Evolutionary conservation across 805 yeast species (phyloP), one percentile per base, ranked within the genome.

Genomic region (Priceomyces castillae): DNA sequence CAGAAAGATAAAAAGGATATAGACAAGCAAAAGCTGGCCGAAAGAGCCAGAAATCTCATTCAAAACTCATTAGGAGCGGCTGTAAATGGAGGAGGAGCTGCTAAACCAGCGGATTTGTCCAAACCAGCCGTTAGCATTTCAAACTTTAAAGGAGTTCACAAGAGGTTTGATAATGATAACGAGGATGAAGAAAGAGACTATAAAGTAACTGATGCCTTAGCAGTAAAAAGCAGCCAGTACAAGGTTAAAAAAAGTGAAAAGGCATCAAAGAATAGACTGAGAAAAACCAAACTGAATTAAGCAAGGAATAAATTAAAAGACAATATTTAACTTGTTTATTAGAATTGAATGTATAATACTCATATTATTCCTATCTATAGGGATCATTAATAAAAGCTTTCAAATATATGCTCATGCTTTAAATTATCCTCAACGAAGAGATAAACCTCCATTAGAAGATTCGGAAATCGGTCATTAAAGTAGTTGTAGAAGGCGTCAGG

Each of bases 401-500:
- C 52, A 46, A 87, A 75, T 18, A 77, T 73, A 44, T 79, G 86
- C 53, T 90, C 96, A 18, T 78, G 74, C n/a, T 64, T 66, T 50
- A 89, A 61, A 46, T 81, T 71, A 40, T 71, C 69, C 44, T 71
- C 71, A 22, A 85, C 81, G 49, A 86, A 72, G 41, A 70, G 69
- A 64, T 88, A 90, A 7, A 85, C 78, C 53, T 80, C 83, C 81
- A 92, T 78, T 54, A 94, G 64, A 53, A 94, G 62, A 42, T 75
- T 72, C 1, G 99, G 99, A 58, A 92, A 94, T 57, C 81, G 77
- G 22, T 61, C 56, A 36, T 80, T 79, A 64, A 89, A 94, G 60
- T 86, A 94, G 35, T 69, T 63, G 62, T 88, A 86, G 59, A 87
- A 94, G 0, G 95, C 97, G 39, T 80, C 80, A 0, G 97, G 97